Evolutionary conservation across 768 basidiomycete genomes (phyloP).

Genomic region (Lactarius pseudohatsudake): DNA sequence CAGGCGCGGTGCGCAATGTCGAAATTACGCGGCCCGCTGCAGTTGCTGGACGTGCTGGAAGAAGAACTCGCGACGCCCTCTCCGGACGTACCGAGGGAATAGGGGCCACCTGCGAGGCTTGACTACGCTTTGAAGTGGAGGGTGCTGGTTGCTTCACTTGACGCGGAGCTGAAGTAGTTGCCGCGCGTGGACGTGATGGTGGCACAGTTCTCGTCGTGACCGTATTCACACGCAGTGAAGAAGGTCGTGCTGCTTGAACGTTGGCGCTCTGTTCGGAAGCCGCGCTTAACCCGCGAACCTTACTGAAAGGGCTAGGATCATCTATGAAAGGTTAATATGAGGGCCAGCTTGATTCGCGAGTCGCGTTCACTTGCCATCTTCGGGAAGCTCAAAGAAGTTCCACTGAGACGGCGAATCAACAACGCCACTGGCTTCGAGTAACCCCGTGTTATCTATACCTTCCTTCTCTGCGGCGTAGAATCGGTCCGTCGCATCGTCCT

Average conservation of each 20-base stretch:
- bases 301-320: constrained; percentile 14
- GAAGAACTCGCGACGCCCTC: not conserved
- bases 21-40: constrained; percentile 3
- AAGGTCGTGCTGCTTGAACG: not conserved
- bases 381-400: constrained; percentile 18
- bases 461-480: constrained; percentile 31
- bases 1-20: not conserved
- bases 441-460: constrained; percentile 14
- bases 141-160: not conserved
- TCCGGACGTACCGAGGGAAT: not conserved
- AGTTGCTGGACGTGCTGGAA: constrained; percentile 4
- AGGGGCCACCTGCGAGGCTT: not conserved
- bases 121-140: constrained; percentile 4
- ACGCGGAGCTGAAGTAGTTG: not conserved
- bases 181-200: not conserved
- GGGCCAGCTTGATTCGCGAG: not conserved
- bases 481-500: constrained; percentile 37
- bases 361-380: constrained; percentile 23
- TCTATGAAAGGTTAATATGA: constrained; percentile 8
- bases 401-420: constrained; percentile 15
- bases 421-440: constrained; percentile 25
- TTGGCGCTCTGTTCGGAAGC: not conserved
- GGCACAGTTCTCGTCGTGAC: not conserved
- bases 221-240: not conserved
- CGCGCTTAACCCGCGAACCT: not conserved